Percentiles rank a stretch among this genome's conserved stretches.
Conservation (phyloP, 768 basidiomycete genomes). For the Hemileccinum impolitum region DNA sequence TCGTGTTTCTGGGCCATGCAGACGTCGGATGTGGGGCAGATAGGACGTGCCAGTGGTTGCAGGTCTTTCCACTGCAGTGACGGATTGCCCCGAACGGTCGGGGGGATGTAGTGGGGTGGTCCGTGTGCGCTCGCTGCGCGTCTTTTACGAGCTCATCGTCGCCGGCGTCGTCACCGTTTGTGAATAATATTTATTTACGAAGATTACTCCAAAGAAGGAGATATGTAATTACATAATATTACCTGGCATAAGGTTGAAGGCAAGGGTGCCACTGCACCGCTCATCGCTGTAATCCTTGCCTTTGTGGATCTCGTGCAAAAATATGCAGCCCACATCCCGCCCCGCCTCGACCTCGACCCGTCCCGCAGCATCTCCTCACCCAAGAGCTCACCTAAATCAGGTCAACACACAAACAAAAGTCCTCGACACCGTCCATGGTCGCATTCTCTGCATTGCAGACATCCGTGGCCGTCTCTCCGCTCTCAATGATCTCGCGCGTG, state of each 20-base stretch:
- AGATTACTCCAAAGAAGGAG: conserved; percentile 9
- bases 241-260: not conserved
- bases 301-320: conserved; percentile 26
- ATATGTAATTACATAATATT: conserved; percentile 29
- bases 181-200: conserved; percentile 11
- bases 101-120: not conserved
- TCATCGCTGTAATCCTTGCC: conserved; percentile 7
- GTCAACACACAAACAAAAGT: conserved; percentile 79
- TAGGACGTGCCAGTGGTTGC: conserved; percentile 1
- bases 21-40: not conserved
- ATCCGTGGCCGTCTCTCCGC: conserved; percentile 83
- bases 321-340: conserved; percentile 54
- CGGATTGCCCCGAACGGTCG: not conserved
- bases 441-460: conserved; percentile 94
- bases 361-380: conserved; percentile 55
- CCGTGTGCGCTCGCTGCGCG: conserved; percentile 12
- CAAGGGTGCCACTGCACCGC: conserved; percentile 9
- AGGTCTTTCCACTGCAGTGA: not conserved
- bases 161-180: conserved; percentile 16
- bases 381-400: conserved; percentile 38
- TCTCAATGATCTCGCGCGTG: conserved; percentile 87
- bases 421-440: conserved; percentile 74
- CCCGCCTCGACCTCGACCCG: conserved; percentile 61
- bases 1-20: conserved; percentile 24
- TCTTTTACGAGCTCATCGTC: conserved; percentile 28